Percentiles rank a stretch among this genome's conserved stretches.
Conservation (phyloP, 2,329 filamentous ascomycete species). For the Aphanoascus verrucosus region DNA sequence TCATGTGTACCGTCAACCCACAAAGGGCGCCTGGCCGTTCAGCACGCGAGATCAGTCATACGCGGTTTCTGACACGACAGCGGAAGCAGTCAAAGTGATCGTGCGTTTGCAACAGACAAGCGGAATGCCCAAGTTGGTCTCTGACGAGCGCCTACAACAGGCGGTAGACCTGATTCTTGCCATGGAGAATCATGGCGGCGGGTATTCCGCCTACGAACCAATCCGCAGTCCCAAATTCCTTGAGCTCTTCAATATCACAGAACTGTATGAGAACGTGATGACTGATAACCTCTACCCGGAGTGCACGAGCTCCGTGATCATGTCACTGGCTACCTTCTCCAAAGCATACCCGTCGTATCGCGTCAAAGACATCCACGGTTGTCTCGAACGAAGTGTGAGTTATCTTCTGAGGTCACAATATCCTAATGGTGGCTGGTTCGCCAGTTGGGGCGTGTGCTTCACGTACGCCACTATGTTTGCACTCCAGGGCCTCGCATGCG, state of each 20-base stretch:
- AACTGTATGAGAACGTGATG: slow-evolving; percentile 15
- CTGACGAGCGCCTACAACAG: slow-evolving; percentile 10
- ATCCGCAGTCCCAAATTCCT: slow-evolving; percentile 7
- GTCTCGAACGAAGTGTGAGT: slow-evolving; percentile 1
- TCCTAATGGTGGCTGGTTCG: slow-evolving; percentile 15
- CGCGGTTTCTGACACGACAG: slow-evolving; percentile 8
- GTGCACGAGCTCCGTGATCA: slow-evolving; percentile 15
- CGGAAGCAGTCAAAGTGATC: slow-evolving; percentile 11
- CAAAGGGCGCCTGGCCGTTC: slow-evolving; percentile 10
- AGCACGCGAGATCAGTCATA: slow-evolving; percentile 8
- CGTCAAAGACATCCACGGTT: slow-evolving; percentile 8
- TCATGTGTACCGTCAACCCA: slow-evolving; percentile 4
- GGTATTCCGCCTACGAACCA: slow-evolving; percentile 13
- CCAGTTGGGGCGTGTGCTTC: slow-evolving; percentile 16
- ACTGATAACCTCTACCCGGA: slow-evolving; percentile 15
- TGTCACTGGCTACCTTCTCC: slow-evolving; percentile 8
- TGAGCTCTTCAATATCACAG: slow-evolving; percentile 15
- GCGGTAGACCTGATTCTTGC: slow-evolving; percentile 11
- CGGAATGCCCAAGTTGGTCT: slow-evolving; percentile 10
- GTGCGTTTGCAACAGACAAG: slow-evolving; percentile 6
- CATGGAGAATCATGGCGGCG: slow-evolving; percentile 12
- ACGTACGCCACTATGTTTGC: slow-evolving; percentile 17
- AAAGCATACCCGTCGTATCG: slow-evolving; percentile 12
- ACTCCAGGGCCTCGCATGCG: slow-evolving; percentile 9
- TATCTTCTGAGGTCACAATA: slow-evolving; percentile 10